Conservation (phyloP, 2,329 filamentous ascomycete species). For the Fusarium albosuccineum region DNA sequence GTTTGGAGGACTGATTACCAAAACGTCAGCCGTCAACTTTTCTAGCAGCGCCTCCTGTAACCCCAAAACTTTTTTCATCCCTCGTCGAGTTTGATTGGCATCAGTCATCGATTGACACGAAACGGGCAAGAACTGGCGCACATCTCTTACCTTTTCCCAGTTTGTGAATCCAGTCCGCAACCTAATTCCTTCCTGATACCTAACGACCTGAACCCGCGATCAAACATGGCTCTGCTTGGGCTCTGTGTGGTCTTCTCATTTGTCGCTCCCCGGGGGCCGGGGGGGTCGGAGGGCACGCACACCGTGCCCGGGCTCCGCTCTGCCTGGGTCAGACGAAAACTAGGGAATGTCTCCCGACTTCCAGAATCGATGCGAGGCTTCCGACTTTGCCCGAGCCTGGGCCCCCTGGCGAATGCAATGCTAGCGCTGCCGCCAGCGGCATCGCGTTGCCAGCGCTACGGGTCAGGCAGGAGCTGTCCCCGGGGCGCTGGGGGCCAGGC, state of each 20-base stretch:
- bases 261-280: slow-evolving; percentile 10
- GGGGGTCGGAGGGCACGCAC: background rate
- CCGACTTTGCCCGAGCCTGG: slow-evolving; percentile 43
- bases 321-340: slow-evolving; percentile 41
- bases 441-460: slow-evolving; percentile 41
- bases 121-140: slow-evolving; percentile 24
- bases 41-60: background rate
- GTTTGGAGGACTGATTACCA: slow-evolving; percentile 14
- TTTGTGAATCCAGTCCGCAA: slow-evolving; percentile 3
- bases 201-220: slow-evolving; percentile 1
- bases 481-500: slow-evolving; percentile 21
- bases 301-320: slow-evolving; percentile 25
- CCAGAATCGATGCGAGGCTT: slow-evolving; percentile 36
- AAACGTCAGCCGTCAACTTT: no score
- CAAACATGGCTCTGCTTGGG: slow-evolving; percentile 10
- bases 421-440: slow-evolving; percentile 39
- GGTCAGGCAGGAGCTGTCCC: slow-evolving; percentile 35
- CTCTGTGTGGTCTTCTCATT: slow-evolving; percentile 19
- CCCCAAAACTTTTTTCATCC: slow-evolving; percentile 6
- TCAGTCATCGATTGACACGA: slow-evolving; percentile 28
- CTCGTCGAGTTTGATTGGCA: slow-evolving; percentile 18
- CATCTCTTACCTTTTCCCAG: slow-evolving; percentile 17
- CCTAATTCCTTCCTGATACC: slow-evolving; percentile 18
- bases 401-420: slow-evolving; percentile 23
- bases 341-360: slow-evolving; percentile 41